Percentiles rank a stretch among this genome's conserved stretches.
Conservation (phyloP, 208 protist species). For the Trypanosoma conorhini region DNA sequence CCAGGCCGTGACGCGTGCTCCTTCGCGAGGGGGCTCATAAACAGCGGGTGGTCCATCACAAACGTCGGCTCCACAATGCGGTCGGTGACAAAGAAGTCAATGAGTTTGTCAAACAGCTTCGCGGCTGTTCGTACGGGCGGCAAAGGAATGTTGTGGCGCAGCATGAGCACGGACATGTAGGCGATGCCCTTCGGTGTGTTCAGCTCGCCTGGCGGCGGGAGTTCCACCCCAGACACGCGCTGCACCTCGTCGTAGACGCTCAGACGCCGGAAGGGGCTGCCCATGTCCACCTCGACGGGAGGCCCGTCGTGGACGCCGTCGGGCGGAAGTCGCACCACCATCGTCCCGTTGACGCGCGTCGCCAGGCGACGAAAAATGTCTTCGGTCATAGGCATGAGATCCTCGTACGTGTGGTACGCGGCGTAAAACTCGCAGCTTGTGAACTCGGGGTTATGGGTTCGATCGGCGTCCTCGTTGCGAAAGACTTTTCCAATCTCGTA, state of each 20-base stretch:
- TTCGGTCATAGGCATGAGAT: conserved; percentile 94
- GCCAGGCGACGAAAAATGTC: conserved; percentile 85
- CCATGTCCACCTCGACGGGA: conserved; percentile 79
- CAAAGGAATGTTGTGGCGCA: conserved; percentile 79
- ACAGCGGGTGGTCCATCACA: conserved; percentile 94
- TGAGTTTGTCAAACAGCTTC: conserved; percentile 92
- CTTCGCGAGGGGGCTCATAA: conserved; percentile 94
- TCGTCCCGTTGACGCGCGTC: conserved; percentile 44
- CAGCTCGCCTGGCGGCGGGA: conserved; percentile 78
- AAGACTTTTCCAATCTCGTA: conserved; percentile 96
- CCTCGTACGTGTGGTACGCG: conserved; percentile 94
- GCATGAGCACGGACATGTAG: conserved; percentile 86
- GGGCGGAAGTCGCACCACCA: conserved; percentile 40
- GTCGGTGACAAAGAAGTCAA: conserved; percentile 92
- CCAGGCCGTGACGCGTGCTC: conserved; percentile 69
- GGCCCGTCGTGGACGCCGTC: conserved; percentile 16
- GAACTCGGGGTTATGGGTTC: conserved; percentile 96
- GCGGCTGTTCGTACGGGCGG: conserved; percentile 87
- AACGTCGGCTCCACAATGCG: conserved; percentile 94
- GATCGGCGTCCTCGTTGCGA: conserved; percentile 94
- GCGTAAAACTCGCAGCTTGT: conserved; percentile 95
- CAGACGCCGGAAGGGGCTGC: conserved; percentile 82
- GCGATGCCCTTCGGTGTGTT: conserved; percentile 72
- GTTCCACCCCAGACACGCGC: conserved; percentile 60
- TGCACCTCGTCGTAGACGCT: conserved; percentile 89